Evolutionary conservation across 2,329 filamentous ascomycete species (phyloP).

Genomic region (Diaporthe velutina): DNA sequence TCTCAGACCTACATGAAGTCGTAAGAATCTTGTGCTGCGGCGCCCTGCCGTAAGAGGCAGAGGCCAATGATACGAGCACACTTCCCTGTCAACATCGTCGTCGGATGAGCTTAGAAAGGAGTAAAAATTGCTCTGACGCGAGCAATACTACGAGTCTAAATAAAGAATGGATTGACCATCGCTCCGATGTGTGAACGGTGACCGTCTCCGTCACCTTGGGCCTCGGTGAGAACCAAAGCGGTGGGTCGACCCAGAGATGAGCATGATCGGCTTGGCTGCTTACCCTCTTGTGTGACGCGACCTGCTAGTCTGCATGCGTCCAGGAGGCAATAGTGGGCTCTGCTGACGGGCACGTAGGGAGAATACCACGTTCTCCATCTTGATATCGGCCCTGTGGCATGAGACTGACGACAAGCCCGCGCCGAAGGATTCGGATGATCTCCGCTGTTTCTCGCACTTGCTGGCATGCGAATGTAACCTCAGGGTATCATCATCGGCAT

Average conservation of each 20-base stretch:
- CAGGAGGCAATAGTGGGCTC: constrained; percentile 22
- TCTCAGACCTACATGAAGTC: constrained; percentile 2
- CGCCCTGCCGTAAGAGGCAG: not conserved
- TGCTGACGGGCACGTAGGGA: constrained; percentile 9
- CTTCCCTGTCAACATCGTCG: not conserved
- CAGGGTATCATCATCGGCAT: not conserved
- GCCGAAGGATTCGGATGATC: not conserved
- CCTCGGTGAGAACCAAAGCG: not conserved
- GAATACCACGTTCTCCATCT: constrained; percentile 20
- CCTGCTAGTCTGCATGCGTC: constrained; percentile 12
- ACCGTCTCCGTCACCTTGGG: not conserved
- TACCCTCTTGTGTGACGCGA: constrained; percentile 11
- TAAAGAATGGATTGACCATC: not conserved
- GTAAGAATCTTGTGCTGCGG: not conserved
- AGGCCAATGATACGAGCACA: not conserved
- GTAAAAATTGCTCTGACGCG: no score
- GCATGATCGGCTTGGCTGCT: constrained; percentile 18
- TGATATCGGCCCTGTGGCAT: constrained; percentile 2
- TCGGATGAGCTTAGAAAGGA: not conserved
- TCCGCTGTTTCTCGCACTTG: not conserved
- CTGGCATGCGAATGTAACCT: constrained; percentile 6
- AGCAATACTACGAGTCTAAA: not conserved
- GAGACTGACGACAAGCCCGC: constrained; percentile 10
- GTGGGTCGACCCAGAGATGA: not conserved
- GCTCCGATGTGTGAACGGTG: not conserved